Percentiles rank a stretch among this genome's conserved stretches.
These are phyloP conservation scores for Globisporangium echinulatum DNA, from an alignment of 352 stramenopile genomes.

Conservation along the genomic window DNA sequence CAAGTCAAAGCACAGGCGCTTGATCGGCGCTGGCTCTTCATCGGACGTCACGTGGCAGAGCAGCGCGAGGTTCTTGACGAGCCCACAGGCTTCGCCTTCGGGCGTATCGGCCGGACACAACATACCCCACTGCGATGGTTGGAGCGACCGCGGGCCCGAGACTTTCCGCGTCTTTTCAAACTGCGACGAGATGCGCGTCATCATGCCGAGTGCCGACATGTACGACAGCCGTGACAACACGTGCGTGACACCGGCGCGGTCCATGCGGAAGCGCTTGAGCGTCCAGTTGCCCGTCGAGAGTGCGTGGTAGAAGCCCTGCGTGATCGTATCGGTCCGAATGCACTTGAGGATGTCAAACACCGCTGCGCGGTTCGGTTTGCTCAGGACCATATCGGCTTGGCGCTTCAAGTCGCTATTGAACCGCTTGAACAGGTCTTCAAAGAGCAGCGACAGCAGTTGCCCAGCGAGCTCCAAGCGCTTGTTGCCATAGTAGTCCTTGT, in stretches of 20 bases:
- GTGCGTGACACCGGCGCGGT: slow-evolving; percentile 96
- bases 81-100: slow-evolving; percentile 98
- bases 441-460: slow-evolving; percentile 97
- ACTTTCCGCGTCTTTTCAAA: slow-evolving; percentile 99
- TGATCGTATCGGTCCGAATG: slow-evolving; percentile 97
- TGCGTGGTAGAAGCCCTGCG: slow-evolving; percentile 87
- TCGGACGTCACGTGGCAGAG: slow-evolving; percentile 95
- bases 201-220: slow-evolving; percentile 98
- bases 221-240: slow-evolving; percentile 97
- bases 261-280: slow-evolving; percentile 99
- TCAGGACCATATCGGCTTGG: slow-evolving; percentile 96
- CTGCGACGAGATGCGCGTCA: slow-evolving; percentile 98
- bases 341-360: slow-evolving; percentile 98
- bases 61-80: slow-evolving; percentile 99
- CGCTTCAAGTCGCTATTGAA: slow-evolving; percentile 99
- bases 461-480: slow-evolving; percentile 99
- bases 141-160: slow-evolving; percentile 94
- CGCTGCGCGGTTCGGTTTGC: slow-evolving; percentile 96
- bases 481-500: slow-evolving; percentile 99
- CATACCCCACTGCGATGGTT: slow-evolving; percentile 99
- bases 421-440: slow-evolving; percentile 98
- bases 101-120: slow-evolving; percentile 98
- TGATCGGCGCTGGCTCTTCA: slow-evolving; percentile 91
- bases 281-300: slow-evolving; percentile 97
- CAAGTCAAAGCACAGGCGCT: slow-evolving; percentile 95